A percentile compares a stretch with the other conserved stretches of the same genome.
Conservation (phyloP, 371 early-diverging fungal species). For the Globomyces sp. region DNA sequence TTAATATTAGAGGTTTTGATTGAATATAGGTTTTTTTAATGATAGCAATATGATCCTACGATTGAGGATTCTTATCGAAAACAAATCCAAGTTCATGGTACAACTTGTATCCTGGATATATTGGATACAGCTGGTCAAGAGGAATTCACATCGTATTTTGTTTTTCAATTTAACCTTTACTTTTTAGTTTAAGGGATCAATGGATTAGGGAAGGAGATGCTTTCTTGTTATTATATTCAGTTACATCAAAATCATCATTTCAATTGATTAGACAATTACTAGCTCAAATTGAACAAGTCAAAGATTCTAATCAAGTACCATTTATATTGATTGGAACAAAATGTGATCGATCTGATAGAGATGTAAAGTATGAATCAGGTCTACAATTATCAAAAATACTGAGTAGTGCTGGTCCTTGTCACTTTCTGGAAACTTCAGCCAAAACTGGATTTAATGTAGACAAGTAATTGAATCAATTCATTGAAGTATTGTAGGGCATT, state of each 20-base stretch:
- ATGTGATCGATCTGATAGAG: slow-evolving; percentile 49
- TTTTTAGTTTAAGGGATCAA: slow-evolving; percentile 63
- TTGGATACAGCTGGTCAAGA: slow-evolving; percentile 94
- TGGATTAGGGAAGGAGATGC: slow-evolving; percentile 94
- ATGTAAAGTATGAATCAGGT: slow-evolving; percentile 66
- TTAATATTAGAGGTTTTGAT: slow-evolving; percentile 7
- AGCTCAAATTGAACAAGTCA: slow-evolving; percentile 82
- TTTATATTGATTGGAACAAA: slow-evolving; percentile 95
- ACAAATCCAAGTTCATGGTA: slow-evolving; percentile 96
- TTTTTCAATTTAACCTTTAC: slow-evolving; percentile 44
- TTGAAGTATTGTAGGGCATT: slow-evolving; percentile 26
- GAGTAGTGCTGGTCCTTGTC: slow-evolving; percentile 14
- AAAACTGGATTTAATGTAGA: slow-evolving; percentile 54
- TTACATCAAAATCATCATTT: slow-evolving; percentile 82
- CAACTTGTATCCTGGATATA: slow-evolving; percentile 89
- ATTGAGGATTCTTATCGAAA: slow-evolving; percentile 95
- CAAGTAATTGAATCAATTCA: slow-evolving; percentile 35
- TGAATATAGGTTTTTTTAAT: slow-evolving; percentile 58
- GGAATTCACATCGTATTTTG: slow-evolving; percentile 44
- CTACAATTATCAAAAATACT: slow-evolving; percentile 43
- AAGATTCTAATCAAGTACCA: slow-evolving; percentile 73
- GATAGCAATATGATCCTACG: slow-evolving; percentile 74
- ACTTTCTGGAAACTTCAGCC: slow-evolving; percentile 52
- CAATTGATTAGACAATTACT: slow-evolving; percentile 78
- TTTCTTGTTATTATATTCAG: slow-evolving; percentile 85